Conservation (phyloP, 805 yeast species). For the Brettanomyces sp. region DNA sequence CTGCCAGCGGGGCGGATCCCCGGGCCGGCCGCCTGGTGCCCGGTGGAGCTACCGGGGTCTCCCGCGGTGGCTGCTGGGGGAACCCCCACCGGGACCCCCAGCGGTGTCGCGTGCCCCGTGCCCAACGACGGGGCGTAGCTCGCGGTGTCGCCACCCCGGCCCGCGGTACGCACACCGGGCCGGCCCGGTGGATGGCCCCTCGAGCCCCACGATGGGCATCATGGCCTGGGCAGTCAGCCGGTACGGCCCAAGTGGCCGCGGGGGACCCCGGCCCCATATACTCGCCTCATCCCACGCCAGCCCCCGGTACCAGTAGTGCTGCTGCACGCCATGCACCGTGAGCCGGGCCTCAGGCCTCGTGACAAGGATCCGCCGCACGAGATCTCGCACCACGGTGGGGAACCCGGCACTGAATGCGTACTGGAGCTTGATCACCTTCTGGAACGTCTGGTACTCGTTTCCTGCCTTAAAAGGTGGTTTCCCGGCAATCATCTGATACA, state of each 20-base stretch:
- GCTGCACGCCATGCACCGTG: slow-evolving; percentile 45
- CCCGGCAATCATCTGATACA: slow-evolving; percentile 57
- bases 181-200: slow-evolving; percentile 7
- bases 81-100: too few species aligned
- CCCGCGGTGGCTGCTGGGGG: too few species aligned
- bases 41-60: too few species aligned
- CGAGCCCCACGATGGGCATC: slow-evolving; percentile 59
- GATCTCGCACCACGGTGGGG: slow-evolving; percentile 63
- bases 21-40: background rate
- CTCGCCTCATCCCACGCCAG: slow-evolving; percentile 46
- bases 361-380: slow-evolving; percentile 59
- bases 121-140: too few species aligned
- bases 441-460: slow-evolving; percentile 74
- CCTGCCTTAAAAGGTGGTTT: slow-evolving; percentile 77
- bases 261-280: slow-evolving; percentile 45
- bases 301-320: slow-evolving; percentile 53
- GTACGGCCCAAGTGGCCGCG: slow-evolving; percentile 65
- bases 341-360: slow-evolving; percentile 57
- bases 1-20: background rate
- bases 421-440: slow-evolving; percentile 70
- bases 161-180: background rate
- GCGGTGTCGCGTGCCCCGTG: too few species aligned
- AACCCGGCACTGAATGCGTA: slow-evolving; percentile 82
- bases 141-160: background rate
- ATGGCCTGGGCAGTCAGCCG: slow-evolving; percentile 69